A percentile compares a stretch with the other conserved stretches of the same genome.
Evolutionary conservation across 1,284 basidiomycete species (phyloP).

Genomic region (Leccinum subfulvum): DNA sequence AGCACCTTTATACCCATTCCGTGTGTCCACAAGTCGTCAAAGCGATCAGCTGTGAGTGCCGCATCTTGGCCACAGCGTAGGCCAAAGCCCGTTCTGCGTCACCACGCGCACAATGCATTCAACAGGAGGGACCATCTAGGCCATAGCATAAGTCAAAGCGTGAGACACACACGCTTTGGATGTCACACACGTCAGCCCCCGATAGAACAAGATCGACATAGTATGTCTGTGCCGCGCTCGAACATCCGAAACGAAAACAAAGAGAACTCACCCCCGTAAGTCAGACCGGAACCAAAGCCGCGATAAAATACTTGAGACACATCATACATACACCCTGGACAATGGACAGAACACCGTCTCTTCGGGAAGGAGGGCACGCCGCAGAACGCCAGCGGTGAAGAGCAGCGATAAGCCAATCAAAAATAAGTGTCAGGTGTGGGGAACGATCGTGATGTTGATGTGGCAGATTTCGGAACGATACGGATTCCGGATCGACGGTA

Average conservation of each 20-base stretch:
- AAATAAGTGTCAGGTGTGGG: too few relatives aligned
- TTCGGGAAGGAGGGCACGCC: too few relatives aligned
- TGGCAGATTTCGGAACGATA: too few relatives aligned
- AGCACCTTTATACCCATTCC: neutral
- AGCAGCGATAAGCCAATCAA: too few relatives aligned
- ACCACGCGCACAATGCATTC: neutral
- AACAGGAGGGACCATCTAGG: too few relatives aligned
- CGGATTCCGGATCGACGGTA: too few relatives aligned
- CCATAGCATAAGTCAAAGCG: neutral
- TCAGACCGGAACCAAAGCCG: neutral
- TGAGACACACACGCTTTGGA: neutral
- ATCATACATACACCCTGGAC: slow-evolving; percentile 75
- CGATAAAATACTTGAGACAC: slow-evolving; percentile 43
- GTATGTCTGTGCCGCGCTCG: neutral
- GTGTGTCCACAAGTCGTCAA: neutral
- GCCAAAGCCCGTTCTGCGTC: neutral
- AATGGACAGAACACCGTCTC: too few relatives aligned
- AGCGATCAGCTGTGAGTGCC: neutral
- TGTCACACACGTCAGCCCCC: neutral
- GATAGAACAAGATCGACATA: neutral
- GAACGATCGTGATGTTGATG: too few relatives aligned
- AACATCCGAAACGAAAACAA: neutral
- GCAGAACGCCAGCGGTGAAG: too few relatives aligned
- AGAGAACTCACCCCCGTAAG: neutral
- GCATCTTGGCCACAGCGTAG: neutral